These are phyloP conservation scores for Cercospora brassicicola DNA, from an alignment of 2,329 filamentous ascomycete genomes.

Conservation along the genomic window DNA sequence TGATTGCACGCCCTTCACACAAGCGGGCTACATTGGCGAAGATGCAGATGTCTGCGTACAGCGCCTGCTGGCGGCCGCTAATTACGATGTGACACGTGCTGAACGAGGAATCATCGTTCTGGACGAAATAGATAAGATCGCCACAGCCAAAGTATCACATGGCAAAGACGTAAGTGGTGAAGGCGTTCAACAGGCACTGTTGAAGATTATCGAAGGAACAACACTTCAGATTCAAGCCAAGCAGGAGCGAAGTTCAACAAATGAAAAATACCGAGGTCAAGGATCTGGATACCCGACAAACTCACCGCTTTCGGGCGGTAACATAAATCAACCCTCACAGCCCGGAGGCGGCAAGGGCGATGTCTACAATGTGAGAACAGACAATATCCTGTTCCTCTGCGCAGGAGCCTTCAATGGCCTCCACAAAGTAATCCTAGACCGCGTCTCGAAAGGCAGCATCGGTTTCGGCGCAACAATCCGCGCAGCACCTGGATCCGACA, in stretches of 20 bases:
- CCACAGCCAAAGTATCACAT: constrained; percentile 79
- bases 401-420: constrained; percentile 93
- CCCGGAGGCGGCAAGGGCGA: constrained; percentile 52
- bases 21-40: constrained; percentile 95
- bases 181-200: constrained; percentile 89
- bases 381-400: constrained; percentile 96
- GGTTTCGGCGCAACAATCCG: constrained; percentile 87
- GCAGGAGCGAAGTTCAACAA: constrained; percentile 56
- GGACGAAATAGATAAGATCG: constrained; percentile 97
- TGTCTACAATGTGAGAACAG: constrained; percentile 76
- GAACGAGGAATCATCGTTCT: constrained; percentile 93
- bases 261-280: constrained; percentile 20
- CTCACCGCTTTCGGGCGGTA: constrained; percentile 41
- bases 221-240: constrained; percentile 91
- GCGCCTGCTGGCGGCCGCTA: constrained; percentile 81
- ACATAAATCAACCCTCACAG: constrained; percentile 31
- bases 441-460: constrained; percentile 83
- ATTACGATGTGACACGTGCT: constrained; percentile 79
- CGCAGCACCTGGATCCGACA: constrained; percentile 36
- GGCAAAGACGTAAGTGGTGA: constrained; percentile 94
- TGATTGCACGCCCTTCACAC: constrained; percentile 93
- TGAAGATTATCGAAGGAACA: constrained; percentile 95
- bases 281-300: constrained; percentile 38
- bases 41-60: constrained; percentile 97
- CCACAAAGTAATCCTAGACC: constrained; percentile 80